Evolutionary conservation across 257 asterid species (phyloP).

Genomic region (Nicotiana noctiflora): DNA sequence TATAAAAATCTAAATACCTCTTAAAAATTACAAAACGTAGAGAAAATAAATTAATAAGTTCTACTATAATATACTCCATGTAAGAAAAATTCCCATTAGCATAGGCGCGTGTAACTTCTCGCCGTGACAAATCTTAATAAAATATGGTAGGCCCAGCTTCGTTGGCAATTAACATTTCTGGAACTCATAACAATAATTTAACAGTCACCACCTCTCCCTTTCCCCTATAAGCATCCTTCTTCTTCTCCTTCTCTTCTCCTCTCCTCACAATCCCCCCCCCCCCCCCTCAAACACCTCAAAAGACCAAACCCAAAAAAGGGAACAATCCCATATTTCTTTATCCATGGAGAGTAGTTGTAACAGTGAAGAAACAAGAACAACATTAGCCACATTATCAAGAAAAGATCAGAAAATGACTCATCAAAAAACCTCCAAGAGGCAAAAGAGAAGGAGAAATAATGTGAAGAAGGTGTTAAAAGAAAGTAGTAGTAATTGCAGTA

Average conservation of each 20-base stretch:
- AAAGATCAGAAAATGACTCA: slow-evolving; percentile 8
- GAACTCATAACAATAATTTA: slow-evolving; percentile 26
- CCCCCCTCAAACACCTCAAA: background rate
- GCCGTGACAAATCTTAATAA: slow-evolving; percentile 19
- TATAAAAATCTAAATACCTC: too few relatives aligned
- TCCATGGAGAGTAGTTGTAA: slow-evolving; percentile 24
- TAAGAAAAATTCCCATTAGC: too few relatives aligned
- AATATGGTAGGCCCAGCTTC: slow-evolving; percentile 36
- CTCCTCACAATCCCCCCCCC: background rate
- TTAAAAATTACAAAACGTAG: too few relatives aligned
- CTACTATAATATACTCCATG: too few relatives aligned
- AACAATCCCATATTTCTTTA: background rate
- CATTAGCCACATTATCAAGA: slow-evolving; percentile 17
- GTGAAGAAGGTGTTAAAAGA: background rate
- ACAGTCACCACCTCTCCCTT: slow-evolving; percentile 19
- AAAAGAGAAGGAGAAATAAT: background rate
- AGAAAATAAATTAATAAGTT: too few relatives aligned
- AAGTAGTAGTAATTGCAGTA: slow-evolving; percentile 10
- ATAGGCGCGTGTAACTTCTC: slow-evolving; percentile 8
- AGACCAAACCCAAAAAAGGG: background rate
- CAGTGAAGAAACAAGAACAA: slow-evolving; percentile 6
- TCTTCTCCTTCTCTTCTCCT: background rate
- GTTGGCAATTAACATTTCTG: slow-evolving; percentile 50
- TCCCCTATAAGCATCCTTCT: background rate
- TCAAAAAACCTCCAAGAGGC: background rate